Conservation (phyloP, 2,329 filamentous ascomycete species). For the Colletotrichum euphorbiae region DNA sequence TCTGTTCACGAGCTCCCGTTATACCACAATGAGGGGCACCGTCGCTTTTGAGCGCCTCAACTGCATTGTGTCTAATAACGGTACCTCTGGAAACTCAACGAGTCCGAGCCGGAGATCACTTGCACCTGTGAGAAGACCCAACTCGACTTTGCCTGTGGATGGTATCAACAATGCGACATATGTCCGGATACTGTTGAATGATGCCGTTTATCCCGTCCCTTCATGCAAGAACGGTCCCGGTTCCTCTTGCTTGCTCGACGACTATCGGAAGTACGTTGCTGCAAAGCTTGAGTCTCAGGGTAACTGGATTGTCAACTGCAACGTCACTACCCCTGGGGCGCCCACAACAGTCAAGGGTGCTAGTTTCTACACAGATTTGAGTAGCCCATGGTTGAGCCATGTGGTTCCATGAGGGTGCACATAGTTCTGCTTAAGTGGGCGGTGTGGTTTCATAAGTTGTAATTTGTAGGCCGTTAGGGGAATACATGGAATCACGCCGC, state of each 20-base stretch:
- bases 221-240: slow-evolving; percentile 68
- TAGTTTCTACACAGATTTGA: slow-evolving; percentile 61
- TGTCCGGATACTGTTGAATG: slow-evolving; percentile 70
- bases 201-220: slow-evolving; percentile 70
- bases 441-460: no score
- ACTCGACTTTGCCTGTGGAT: slow-evolving; percentile 1
- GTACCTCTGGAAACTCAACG: slow-evolving; percentile 28
- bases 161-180: slow-evolving; percentile 53
- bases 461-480: no score
- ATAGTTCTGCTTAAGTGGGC: background rate
- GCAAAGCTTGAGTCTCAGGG: slow-evolving; percentile 61
- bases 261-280: slow-evolving; percentile 58
- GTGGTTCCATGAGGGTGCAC: slow-evolving; percentile 4
- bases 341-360: slow-evolving; percentile 58
- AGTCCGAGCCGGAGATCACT: background rate
- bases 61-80: slow-evolving; percentile 51
- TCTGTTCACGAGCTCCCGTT: slow-evolving; percentile 66
- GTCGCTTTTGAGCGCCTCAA: slow-evolving; percentile 72
- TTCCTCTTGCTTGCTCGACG: slow-evolving; percentile 59
- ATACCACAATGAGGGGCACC: slow-evolving; percentile 73
- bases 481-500: no score
- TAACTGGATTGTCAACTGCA: slow-evolving; percentile 61
- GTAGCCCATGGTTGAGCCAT: slow-evolving; percentile 30
- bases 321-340: slow-evolving; percentile 54
- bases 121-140: background rate